Base-by-base conservation (phyloP, 139 green algal species). In the Tetraselmis striata region DNA sequence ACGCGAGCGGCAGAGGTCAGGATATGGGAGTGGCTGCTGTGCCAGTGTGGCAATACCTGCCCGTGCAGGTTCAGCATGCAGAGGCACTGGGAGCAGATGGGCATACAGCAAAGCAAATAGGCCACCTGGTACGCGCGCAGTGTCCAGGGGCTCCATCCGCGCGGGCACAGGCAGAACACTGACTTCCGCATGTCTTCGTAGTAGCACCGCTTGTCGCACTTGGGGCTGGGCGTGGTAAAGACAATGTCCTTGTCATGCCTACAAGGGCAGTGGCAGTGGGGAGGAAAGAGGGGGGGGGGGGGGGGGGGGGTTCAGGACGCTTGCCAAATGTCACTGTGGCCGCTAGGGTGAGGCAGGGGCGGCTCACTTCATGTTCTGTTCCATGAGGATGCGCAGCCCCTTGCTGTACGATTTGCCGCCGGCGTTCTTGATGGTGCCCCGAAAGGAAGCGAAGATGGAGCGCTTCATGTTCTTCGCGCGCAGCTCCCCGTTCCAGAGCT, bases 151-250 rank as follows among this genome's bases (percentile, higher is more conserved):
- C 74, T 80, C 84, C 84, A 88, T 30, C 84, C 84, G 2, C 81
- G 58, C 26, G 84, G 84, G 75, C 84, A 88, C n/a, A 88, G 76
- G 80, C 84, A 88, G 32, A 85, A 88, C 1, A 83, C 78, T 1
- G 82, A 84, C 29, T 79, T 30, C 23, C 30, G 18, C 84, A 88
- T 88, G 29, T 86, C 83, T 29, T 83, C 74, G 30, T 76, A 75
- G 77, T 87, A 87, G 76, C 84, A 87, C 23, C 28, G 26, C 0
- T 82, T 76, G 80, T 87, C 75, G 59, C 84, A 87, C 25, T 59
- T 78, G 11, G 74, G 22, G 0, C 30, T 76, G 31, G 76, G 79
- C 74, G 85, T 82, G 24, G 58, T 67, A 75, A 87, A 87, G 23
- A 85, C 45, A 0, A 87, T 77, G 79, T 87, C 84, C 75, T 79